Evolutionary conservation across 1,284 basidiomycete genomes (phyloP).

Genomic region (Fomitopsis pinicola): DNA sequence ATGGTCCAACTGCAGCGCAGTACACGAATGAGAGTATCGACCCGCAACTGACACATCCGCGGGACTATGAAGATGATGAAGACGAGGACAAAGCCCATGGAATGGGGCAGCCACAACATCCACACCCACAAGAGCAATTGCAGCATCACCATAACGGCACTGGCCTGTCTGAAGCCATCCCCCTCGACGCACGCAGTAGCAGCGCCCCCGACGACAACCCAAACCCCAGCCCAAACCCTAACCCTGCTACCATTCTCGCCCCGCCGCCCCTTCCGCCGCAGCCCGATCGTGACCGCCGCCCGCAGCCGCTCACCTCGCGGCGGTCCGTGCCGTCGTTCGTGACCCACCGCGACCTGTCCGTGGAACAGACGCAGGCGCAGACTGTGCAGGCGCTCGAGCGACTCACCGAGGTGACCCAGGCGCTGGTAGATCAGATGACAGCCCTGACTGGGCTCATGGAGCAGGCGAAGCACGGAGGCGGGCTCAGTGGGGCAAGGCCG

Average conservation of each 20-base stretch:
- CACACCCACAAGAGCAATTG: neutral
- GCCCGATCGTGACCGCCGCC: neutral
- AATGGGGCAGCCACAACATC: too few species aligned
- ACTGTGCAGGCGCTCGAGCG: conserved; percentile 38
- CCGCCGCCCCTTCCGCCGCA: neutral
- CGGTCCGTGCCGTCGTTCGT: conserved; percentile 1
- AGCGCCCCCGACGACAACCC: neutral
- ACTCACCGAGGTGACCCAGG: conserved; percentile 46
- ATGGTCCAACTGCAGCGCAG: neutral
- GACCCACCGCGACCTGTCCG: conserved; percentile 1
- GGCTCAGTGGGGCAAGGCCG: conserved; percentile 45
- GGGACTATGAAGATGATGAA: conserved; percentile 3
- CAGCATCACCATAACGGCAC: neutral
- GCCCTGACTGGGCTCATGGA: conserved; percentile 56
- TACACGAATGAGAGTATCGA: conserved; percentile 12
- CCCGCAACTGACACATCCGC: conserved; percentile 12
- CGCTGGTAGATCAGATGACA: conserved; percentile 52
- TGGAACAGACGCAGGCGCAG: conserved; percentile 12
- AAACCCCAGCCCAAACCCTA: neutral
- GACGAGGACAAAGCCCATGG: neutral
- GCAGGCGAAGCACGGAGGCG: conserved; percentile 30
- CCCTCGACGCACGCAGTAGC: neutral
- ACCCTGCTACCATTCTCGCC: neutral
- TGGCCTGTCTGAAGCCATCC: neutral
- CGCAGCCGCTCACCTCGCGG: conserved; percentile 2